Percentiles rank a stretch among this genome's conserved stretches.
Conservation (phyloP, 345 rosid species). For the Laguncularia racemosa region DNA sequence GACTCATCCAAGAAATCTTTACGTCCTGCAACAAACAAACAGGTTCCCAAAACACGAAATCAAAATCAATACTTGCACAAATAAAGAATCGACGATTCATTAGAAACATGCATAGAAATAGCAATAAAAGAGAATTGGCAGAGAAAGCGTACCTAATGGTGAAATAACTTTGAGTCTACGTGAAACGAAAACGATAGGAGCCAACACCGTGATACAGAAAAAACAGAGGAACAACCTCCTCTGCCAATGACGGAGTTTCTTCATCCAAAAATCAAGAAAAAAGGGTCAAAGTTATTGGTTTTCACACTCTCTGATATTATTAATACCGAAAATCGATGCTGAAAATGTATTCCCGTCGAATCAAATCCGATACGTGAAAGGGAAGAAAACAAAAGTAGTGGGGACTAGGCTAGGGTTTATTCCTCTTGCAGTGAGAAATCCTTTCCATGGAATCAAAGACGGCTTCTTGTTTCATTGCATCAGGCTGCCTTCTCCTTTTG, state of each 20-base stretch:
- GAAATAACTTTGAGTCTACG: constrained; percentile 39
- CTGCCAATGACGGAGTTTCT: constrained; percentile 61
- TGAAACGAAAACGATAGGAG: constrained; percentile 69
- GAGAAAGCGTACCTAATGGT: constrained; percentile 36
- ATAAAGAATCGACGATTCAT: constrained; percentile 9
- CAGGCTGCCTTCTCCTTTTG: too few relatives aligned
- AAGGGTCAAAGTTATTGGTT: too few relatives aligned
- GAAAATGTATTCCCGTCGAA: too few relatives aligned
- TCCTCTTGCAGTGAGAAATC: too few relatives aligned
- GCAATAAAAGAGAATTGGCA: not conserved
- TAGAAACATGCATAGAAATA: not conserved
- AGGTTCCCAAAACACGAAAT: constrained; percentile 10
- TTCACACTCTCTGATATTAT: too few relatives aligned
- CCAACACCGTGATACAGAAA: constrained; percentile 59
- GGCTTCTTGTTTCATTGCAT: too few relatives aligned
- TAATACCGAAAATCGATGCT: too few relatives aligned
- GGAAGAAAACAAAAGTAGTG: too few relatives aligned
- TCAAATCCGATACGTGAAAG: too few relatives aligned
- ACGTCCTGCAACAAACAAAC: constrained; percentile 34
- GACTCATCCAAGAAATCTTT: constrained; percentile 60
- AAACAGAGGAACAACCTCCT: constrained; percentile 75
- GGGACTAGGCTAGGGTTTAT: too few relatives aligned
- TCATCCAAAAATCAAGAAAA: constrained; percentile 39
- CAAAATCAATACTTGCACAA: constrained; percentile 5
- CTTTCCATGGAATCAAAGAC: too few relatives aligned